Base-by-base conservation (phyloP, 2,329 filamentous ascomycete genomes). In the Fusarium papillatum region DNA sequence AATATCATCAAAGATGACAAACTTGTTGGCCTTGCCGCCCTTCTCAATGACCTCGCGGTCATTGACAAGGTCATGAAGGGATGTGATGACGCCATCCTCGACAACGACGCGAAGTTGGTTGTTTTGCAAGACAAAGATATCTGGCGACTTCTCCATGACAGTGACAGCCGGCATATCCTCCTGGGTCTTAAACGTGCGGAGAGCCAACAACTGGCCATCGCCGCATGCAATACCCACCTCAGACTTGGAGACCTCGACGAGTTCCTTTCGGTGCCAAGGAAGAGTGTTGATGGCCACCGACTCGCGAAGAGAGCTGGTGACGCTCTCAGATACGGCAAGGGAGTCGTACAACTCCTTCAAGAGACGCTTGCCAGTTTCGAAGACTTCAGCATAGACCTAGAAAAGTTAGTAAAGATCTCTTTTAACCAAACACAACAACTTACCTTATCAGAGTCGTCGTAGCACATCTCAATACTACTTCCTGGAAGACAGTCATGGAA, bases 401-500 rank as follows among this genome's bases (percentile, higher is more conserved):
- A 61, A 24, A 39, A 29, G 48, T 79, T 72, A 68, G 55, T 24
- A 70, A 53, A 26, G 9, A 50, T 38, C 16, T 16, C 4, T 29
- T n/a, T 29, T 13, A 46, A 24, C 4, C 6, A 34, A 10, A 22
- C 4, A 29, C 13, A 13, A 34, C 4, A 9, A 41, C 85, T 82
- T 83, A 91, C 90, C 85, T 95, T 90, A 81, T 98, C 94, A 5
- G 96, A 98, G 82, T 99, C 97, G 82, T 98, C 95, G 80, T 98
- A 98, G 84, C 95, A 98, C 95, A 98, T 98, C 83, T 97, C 96
- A 79, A 99, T 98, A 39, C 92, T 95, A 82, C 95, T 98, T 68
- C 97, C 97, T 1, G 97, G 97, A 64, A 99, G 88, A 82, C 97
- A 98, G 82, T 99, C 97, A 77, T 99, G 97, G 88, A 99, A 99